Conservation (phyloP, 2,329 filamentous ascomycete genomes). For the Colletotrichum spinosum region DNA sequence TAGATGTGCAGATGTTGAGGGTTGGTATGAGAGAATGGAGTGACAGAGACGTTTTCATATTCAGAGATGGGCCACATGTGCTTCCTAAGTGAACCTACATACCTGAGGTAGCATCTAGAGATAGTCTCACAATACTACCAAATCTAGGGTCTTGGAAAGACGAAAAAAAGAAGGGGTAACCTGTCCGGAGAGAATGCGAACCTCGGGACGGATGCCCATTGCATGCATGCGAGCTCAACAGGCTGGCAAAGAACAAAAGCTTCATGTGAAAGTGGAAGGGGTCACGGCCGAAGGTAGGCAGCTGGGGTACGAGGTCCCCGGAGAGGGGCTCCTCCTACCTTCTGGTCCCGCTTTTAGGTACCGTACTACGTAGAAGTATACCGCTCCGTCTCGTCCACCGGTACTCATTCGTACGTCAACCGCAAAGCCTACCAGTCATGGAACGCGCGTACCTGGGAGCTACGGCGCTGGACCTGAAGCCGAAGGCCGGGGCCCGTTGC, state of each 20-base stretch:
- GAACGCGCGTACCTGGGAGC: conserved; percentile 5
- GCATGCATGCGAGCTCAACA: conserved; percentile 5
- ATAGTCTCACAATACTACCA: no score
- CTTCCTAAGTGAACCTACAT: no score
- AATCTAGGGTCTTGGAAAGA: neutral
- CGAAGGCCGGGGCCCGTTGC: no score
- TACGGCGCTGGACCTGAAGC: no score
- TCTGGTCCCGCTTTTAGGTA: neutral
- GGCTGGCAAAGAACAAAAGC: neutral
- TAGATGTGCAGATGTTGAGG: neutral
- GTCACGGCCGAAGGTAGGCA: neutral
- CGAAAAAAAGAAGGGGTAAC: neutral
- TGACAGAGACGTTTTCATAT: no score
- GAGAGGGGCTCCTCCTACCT: conserved; percentile 2
- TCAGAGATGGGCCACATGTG: no score
- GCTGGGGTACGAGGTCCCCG: conserved; percentile 2
- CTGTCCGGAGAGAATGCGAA: conserved; percentile 1
- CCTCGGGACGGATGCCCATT: conserved; percentile 13
- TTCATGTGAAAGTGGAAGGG: conserved; percentile 28
- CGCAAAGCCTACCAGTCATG: conserved; percentile 6
- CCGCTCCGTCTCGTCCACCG: no score
- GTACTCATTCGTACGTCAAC: no score
- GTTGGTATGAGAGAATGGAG: no score
- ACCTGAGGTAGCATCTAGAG: neutral
- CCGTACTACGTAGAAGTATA: no score